Conservation (phyloP, 352 stramenopile genomes). For the Phytophthora sp. region DNA sequence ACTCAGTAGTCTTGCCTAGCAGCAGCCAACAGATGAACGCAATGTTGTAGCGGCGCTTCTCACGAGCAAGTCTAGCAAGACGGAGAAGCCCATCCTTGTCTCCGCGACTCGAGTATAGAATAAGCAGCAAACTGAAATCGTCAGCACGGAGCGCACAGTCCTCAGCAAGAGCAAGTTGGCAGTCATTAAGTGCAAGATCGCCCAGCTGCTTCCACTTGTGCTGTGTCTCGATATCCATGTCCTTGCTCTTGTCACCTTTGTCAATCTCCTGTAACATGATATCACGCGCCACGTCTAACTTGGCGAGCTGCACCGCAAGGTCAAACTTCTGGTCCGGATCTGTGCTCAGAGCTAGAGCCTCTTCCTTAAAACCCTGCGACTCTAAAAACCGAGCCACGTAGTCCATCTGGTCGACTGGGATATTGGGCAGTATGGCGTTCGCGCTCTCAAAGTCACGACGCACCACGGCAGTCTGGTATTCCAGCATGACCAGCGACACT, state of each 20-base stretch:
- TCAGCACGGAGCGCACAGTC: constrained; percentile 94
- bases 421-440: constrained; percentile 96
- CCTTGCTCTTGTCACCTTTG: constrained; percentile 49
- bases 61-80: constrained; percentile 88
- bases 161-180: constrained; percentile 95
- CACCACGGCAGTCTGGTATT: constrained; percentile 99
- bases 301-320: constrained; percentile 96
- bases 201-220: constrained; percentile 98
- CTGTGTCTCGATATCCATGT: constrained; percentile 96
- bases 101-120: constrained; percentile 96
- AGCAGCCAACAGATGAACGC: constrained; percentile 97
- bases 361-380: constrained; percentile 98
- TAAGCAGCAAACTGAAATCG: constrained; percentile 96
- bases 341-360: constrained; percentile 93
- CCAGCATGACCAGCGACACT: constrained; percentile 95
- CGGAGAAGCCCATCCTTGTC: constrained; percentile 92
- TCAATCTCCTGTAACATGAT: constrained; percentile 93
- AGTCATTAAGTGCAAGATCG: constrained; percentile 93
- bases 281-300: constrained; percentile 94
- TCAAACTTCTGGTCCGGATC: constrained; percentile 99
- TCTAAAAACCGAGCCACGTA: constrained; percentile 95
- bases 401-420: constrained; percentile 91
- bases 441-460: constrained; percentile 97
- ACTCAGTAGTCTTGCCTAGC: constrained; percentile 95
- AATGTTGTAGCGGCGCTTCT: constrained; percentile 94